Evolutionary conservation across 192 early-diverging fungal genomes (phyloP).

Genomic region (Coemansia sp.): DNA sequence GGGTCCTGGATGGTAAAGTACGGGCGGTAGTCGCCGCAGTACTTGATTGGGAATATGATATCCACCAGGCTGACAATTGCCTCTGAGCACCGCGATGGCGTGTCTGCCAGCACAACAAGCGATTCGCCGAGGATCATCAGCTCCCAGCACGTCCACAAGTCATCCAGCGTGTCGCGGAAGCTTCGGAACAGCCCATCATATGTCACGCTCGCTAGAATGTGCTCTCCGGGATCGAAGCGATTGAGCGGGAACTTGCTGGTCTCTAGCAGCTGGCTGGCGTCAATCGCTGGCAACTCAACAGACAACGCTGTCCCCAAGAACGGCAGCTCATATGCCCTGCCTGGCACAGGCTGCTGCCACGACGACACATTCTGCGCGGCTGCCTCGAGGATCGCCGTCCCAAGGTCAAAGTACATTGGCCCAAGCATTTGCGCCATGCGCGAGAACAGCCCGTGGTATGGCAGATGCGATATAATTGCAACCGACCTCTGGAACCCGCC

Average conservation of each 20-base stretch:
- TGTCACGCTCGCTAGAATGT: conserved; percentile 69
- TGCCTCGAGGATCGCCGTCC: conserved; percentile 72
- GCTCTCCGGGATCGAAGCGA: conserved; percentile 63
- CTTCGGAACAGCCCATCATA: conserved; percentile 70
- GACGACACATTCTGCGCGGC: conserved; percentile 75
- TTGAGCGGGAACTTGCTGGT: conserved; percentile 69
- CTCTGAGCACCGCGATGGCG: conserved; percentile 83
- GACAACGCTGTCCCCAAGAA: conserved; percentile 68
- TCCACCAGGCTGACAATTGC: conserved; percentile 82
- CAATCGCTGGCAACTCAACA: conserved; percentile 65
- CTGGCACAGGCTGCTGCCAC: conserved; percentile 61
- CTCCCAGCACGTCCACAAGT: conserved; percentile 93
- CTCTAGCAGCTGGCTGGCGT: conserved; percentile 71
- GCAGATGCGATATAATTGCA: conserved; percentile 84
- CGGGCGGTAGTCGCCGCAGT: conserved; percentile 94
- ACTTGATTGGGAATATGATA: conserved; percentile 91
- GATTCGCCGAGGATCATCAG: conserved; percentile 89
- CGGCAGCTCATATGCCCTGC: conserved; percentile 67
- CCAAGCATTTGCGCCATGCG: conserved; percentile 73
- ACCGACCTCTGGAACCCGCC: conserved; percentile 94
- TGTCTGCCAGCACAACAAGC: conserved; percentile 84
- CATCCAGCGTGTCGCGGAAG: conserved; percentile 76
- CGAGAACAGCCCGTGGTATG: conserved; percentile 85
- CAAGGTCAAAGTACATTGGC: conserved; percentile 78
- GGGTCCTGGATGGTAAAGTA: conserved; percentile 97